A percentile compares a stretch with the other conserved stretches of the same genome.
Evolutionary conservation across 371 early-diverging fungal species (phyloP).

Genomic region (Apophysomyces ossiformis): DNA sequence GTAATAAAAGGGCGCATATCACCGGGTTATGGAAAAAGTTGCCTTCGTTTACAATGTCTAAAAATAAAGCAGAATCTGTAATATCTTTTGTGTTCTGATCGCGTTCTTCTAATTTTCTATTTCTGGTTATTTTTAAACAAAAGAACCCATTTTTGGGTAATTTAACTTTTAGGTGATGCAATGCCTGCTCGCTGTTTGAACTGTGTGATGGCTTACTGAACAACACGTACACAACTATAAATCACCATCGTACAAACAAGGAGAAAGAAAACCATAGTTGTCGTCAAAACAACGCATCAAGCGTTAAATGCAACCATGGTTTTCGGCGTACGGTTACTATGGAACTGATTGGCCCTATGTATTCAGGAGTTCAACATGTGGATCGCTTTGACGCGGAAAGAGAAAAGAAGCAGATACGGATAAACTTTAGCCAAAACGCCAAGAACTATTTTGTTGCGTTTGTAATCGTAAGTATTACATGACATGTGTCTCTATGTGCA

Average conservation of each 20-base stretch:
- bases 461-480: not conserved
- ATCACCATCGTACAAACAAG: no score
- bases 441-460: not conserved
- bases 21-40: not conserved
- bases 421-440: conserved; percentile 11
- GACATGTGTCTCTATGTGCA: conserved; percentile 1
- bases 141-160: not conserved
- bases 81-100: conserved; percentile 6
- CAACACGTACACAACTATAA: not conserved
- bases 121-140: conserved; percentile 1
- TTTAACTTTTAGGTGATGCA: not conserved
- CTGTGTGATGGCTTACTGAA: no score
- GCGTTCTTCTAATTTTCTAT: conserved; percentile 10
- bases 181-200: not conserved
- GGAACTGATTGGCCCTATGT: not conserved
- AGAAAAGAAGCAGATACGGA: not conserved
- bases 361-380: not conserved
- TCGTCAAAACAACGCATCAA: not conserved
- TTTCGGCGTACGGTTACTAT: not conserved
- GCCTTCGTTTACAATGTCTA: not conserved
- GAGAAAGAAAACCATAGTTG: not conserved
- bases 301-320: not conserved
- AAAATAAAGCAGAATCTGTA: not conserved
- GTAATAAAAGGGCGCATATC: not conserved
- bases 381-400: not conserved